phyloP scores from a whole-genome alignment of 2,329 filamentous ascomycete genomes.

The Penicillium decumbens region DNA sequence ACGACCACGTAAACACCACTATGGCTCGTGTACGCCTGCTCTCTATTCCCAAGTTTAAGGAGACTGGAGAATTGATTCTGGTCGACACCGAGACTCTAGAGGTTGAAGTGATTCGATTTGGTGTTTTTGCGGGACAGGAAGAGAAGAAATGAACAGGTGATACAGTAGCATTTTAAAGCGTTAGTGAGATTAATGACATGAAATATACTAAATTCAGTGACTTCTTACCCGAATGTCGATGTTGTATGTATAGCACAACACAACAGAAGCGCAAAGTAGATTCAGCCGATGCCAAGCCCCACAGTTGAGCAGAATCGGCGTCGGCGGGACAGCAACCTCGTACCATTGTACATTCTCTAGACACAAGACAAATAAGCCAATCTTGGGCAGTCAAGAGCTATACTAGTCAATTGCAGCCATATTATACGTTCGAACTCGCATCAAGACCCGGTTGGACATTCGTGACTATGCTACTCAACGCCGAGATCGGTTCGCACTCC shows the following conservation, averaged over 20 bases:
- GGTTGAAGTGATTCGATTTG: slow-evolving; percentile 63
- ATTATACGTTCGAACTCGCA: not conserved
- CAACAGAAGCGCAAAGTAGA: not conserved
- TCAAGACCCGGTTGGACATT: not conserved
- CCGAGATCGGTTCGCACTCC: slow-evolving; percentile 28
- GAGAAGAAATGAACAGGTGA: slow-evolving; percentile 29
- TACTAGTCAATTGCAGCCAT: not conserved
- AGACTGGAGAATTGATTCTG: slow-evolving; percentile 73
- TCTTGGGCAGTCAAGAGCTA: too few species aligned
- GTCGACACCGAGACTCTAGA: slow-evolving; percentile 83
- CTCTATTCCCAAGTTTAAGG: slow-evolving; percentile 75
- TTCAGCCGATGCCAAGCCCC: slow-evolving; percentile 13
- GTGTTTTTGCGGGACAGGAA: slow-evolving; percentile 37
- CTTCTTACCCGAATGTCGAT: not conserved
- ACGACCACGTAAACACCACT: slow-evolving; percentile 45
- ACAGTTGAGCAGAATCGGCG: slow-evolving; percentile 11
- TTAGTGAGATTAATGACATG: slow-evolving; percentile 9
- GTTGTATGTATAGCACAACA: not conserved
- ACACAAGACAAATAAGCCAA: not conserved
- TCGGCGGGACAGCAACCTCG: not conserved
- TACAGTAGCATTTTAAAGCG: slow-evolving; percentile 11
- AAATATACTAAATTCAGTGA: not conserved
- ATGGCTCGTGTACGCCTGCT: slow-evolving; percentile 72
- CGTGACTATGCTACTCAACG: slow-evolving; percentile 33
- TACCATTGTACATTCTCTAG: not conserved